phyloP scores from a whole-genome alignment of 2,329 filamentous ascomycete genomes.

The Phyllosticta citribraziliensis region DNA sequence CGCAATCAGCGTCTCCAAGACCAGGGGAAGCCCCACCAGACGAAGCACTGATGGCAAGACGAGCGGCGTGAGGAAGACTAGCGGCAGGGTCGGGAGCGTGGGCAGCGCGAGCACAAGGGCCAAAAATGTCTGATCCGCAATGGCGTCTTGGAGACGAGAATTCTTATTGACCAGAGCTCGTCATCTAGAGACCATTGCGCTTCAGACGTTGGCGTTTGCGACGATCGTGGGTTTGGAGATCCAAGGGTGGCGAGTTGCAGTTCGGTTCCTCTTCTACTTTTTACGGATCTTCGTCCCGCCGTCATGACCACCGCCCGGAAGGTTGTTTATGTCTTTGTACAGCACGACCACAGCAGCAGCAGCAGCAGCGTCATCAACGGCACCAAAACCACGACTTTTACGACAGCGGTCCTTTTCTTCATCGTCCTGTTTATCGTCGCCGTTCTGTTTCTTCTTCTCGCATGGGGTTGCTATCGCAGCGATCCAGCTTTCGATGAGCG shows the following conservation, averaged over 20 bases:
- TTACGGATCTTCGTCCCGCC: not conserved
- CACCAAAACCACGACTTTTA: not conserved
- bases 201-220: slow-evolving; percentile 3
- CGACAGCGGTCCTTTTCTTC: not conserved
- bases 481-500: not conserved
- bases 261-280: not conserved
- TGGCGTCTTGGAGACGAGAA: not conserved
- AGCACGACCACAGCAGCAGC: not conserved
- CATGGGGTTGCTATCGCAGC: not conserved
- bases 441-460: not conserved
- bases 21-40: slow-evolving; percentile 33
- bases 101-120: slow-evolving; percentile 17
- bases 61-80: slow-evolving; percentile 39
- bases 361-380: not conserved
- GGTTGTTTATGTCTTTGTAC: not conserved
- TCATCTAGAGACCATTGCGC: not conserved
- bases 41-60: slow-evolving; percentile 39
- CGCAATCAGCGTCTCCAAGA: slow-evolving; percentile 36
- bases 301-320: not conserved
- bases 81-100: slow-evolving; percentile 40
- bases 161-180: slow-evolving; percentile 4
- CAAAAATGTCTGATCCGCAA: slow-evolving; percentile 8
- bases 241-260: not conserved
- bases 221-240: slow-evolving; percentile 2
- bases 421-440: not conserved